phyloP scores from a whole-genome alignment of 2,329 filamentous ascomycete genomes.

The Meredithiella fracta region DNA sequence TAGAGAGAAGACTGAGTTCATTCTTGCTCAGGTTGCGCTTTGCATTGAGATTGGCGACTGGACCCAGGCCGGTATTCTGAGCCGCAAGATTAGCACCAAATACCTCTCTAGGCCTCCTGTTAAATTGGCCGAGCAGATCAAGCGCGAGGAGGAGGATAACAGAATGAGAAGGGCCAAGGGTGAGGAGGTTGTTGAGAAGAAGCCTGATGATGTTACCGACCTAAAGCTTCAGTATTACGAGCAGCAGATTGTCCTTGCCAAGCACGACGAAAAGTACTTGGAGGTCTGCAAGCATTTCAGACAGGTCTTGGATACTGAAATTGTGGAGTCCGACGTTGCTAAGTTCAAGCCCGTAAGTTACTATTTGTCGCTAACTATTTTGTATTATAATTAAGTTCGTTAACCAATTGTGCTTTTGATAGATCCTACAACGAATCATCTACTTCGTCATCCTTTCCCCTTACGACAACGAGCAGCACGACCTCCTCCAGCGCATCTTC shows the following conservation, averaged over 20 bases:
- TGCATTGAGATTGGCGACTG: conserved; percentile 94
- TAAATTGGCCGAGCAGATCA: conserved; percentile 75
- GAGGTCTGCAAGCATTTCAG: conserved; percentile 97
- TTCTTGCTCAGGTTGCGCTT: conserved; percentile 80
- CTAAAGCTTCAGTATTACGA: conserved; percentile 93
- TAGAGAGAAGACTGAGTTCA: conserved; percentile 97
- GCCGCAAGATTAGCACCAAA: conserved; percentile 89
- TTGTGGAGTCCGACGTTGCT: conserved; percentile 74
- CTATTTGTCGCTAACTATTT: background rate
- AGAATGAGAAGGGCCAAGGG: conserved; percentile 71
- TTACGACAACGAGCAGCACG: conserved; percentile 96
- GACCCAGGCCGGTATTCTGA: conserved; percentile 86
- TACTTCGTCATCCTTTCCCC: conserved; percentile 95
- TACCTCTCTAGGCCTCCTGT: conserved; percentile 83
- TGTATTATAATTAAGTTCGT: background rate
- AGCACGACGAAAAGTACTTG: conserved; percentile 94
- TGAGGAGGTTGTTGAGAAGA: conserved; percentile 62
- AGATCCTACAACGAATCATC: conserved; percentile 87
- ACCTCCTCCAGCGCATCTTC: conserved; percentile 85
- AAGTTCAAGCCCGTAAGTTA: conserved; percentile 66
- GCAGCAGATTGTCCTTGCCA: conserved; percentile 87
- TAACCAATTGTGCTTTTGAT: conserved; percentile 13
- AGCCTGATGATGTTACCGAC: conserved; percentile 83
- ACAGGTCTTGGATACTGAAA: conserved; percentile 89
- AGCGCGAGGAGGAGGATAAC: conserved; percentile 76